phyloP scores from a whole-genome alignment of 2,329 filamentous ascomycete genomes.

The Alternaria ethzedia region DNA sequence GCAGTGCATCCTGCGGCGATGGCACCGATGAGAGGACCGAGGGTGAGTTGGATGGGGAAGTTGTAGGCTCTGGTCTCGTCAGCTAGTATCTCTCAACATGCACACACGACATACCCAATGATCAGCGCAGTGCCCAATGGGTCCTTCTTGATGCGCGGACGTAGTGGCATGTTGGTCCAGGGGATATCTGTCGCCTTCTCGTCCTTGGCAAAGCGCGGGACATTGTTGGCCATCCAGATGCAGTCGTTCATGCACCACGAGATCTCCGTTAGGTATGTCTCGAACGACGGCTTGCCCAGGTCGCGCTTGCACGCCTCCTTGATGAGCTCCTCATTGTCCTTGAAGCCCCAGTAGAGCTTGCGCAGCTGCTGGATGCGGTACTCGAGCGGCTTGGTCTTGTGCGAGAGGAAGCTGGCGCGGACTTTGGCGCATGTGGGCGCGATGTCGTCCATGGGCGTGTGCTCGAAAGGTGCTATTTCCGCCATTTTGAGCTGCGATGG shows the following conservation, averaged over 20 bases:
- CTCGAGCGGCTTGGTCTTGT: conserved; percentile 81
- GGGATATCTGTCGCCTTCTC: conserved; percentile 75
- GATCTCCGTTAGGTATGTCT: conserved; percentile 76
- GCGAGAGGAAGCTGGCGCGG: conserved; percentile 73
- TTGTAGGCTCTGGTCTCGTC: conserved; percentile 74
- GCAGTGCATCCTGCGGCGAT: conserved; percentile 92
- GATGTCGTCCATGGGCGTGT: conserved; percentile 46
- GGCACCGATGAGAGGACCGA: conserved; percentile 83
- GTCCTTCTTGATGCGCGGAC: conserved; percentile 81
- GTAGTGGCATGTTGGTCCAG: conserved; percentile 71
- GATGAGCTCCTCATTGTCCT: conserved; percentile 77
- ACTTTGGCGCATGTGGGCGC: conserved; percentile 55
- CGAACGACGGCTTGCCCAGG: conserved; percentile 77
- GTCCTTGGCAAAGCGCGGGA: conserved; percentile 83
- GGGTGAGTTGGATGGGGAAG: conserved; percentile 82
- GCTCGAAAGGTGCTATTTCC: conserved; percentile 37
- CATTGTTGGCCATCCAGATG: conserved; percentile 75
- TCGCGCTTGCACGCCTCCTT: conserved; percentile 78
- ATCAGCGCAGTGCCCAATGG: conserved; percentile 83
- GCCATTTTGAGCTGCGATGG: conserved; percentile 4
- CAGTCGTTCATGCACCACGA: conserved; percentile 83
- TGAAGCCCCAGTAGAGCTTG: conserved; percentile 92
- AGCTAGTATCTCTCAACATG: background rate
- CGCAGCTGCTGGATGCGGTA: conserved; percentile 87
- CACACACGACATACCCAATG: conserved; percentile 57